Evolutionary conservation across 257 asterid species (phyloP).

Genomic region (Nicotiana otophora): DNA sequence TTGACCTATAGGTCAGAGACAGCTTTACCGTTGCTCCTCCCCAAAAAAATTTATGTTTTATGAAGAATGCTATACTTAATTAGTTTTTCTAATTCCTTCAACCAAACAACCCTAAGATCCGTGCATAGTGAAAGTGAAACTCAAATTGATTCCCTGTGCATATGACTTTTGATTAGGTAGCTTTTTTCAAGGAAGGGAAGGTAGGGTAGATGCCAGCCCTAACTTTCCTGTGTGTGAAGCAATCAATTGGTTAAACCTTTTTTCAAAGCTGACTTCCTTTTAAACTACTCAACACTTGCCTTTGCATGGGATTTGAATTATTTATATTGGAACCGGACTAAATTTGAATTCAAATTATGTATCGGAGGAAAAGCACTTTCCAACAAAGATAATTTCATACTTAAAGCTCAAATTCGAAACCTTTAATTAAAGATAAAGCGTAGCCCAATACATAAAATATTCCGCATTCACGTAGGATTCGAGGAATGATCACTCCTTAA

Average conservation of each 20-base stretch:
- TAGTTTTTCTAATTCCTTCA: neutral
- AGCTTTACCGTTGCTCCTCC: no score
- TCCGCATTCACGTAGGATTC: no score
- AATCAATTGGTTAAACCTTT: constrained; percentile 1
- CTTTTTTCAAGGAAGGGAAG: neutral
- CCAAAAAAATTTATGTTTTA: no score
- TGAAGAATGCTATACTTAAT: no score
- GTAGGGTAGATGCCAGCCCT: constrained; percentile 8
- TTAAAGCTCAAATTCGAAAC: no score
- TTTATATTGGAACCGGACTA: no score
- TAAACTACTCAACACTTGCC: neutral
- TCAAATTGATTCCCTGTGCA: constrained; percentile 5
- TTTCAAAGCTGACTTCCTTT: constrained; percentile 9
- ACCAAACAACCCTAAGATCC: neutral
- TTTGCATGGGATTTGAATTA: neutral
- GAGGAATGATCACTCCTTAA: no score
- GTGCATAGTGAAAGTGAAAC: constrained; percentile 12
- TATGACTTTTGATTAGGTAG: neutral
- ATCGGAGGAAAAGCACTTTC: no score
- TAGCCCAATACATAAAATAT: no score
- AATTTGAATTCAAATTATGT: fast-evolving
- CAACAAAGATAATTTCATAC: no score
- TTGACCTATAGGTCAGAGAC: no score
- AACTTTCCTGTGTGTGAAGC: neutral
- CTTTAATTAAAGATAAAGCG: no score